phyloP scores from a whole-genome alignment of 2,329 filamentous ascomycete species.

The Ophiostoma piceae region DNA sequence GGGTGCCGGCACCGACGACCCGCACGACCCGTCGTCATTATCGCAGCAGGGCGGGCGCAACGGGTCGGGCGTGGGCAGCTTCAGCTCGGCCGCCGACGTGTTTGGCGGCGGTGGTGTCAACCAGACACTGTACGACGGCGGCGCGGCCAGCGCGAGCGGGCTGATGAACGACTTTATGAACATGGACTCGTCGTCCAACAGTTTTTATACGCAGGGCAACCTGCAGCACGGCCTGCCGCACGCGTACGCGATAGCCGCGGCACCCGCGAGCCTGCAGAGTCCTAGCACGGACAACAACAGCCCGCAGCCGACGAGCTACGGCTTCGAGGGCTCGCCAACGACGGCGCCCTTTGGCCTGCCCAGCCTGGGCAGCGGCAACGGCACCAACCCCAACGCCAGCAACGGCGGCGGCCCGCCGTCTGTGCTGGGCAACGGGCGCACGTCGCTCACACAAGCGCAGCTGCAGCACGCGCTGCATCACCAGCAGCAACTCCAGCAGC shows the following conservation, averaged over 20 bases:
- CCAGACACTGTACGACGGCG: slow-evolving; percentile 47
- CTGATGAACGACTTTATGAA: slow-evolving; percentile 51
- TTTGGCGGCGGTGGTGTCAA: slow-evolving; percentile 47
- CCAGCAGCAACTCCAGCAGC: slow-evolving; percentile 22
- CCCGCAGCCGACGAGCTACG: slow-evolving; percentile 49
- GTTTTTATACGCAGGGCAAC: slow-evolving; percentile 51
- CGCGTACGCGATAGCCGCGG: slow-evolving; percentile 59
- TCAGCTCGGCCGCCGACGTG: slow-evolving; percentile 39
- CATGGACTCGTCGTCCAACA: slow-evolving; percentile 43
- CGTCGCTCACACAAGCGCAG: slow-evolving; percentile 22
- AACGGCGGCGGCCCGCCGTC: slow-evolving; percentile 13
- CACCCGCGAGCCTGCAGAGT: slow-evolving; percentile 57
- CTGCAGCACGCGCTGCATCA: slow-evolving; percentile 12
- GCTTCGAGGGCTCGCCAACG: slow-evolving; percentile 53
- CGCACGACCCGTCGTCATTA: slow-evolving; percentile 58
- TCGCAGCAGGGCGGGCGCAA: slow-evolving; percentile 35
- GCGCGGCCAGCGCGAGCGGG: slow-evolving; percentile 28
- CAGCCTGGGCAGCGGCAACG: slow-evolving; percentile 13
- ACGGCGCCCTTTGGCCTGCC: slow-evolving; percentile 34
- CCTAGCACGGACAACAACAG: slow-evolving; percentile 61
- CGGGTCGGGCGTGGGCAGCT: slow-evolving; percentile 37
- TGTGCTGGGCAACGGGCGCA: slow-evolving; percentile 12
- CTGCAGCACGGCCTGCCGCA: slow-evolving; percentile 59
- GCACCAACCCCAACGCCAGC: slow-evolving; percentile 18
- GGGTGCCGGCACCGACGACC: slow-evolving; percentile 76